Evolutionary conservation across 352 stramenopile species (phyloP), one percentile per base, ranked within the genome.

Genomic region (Thraustotheca clavata): DNA sequence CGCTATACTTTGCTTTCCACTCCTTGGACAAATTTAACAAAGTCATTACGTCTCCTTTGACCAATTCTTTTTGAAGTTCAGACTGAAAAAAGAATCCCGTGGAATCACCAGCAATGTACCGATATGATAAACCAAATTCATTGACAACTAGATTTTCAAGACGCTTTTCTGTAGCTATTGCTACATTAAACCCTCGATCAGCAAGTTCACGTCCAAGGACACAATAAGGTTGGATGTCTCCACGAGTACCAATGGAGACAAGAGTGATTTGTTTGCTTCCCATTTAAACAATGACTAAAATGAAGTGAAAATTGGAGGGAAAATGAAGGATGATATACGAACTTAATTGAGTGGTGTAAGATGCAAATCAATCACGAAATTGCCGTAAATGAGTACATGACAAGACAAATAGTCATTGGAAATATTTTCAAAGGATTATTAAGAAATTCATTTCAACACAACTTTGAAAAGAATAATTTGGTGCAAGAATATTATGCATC

Each of bases 111-210:
- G 50, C 50, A 48, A 60, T 60, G n/a, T 18, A 20, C n/a, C 1
- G n/a, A 60, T 49, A 60, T 0, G 50, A 27, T 9, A 60, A 38
- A 1, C 27, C 27, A 48, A 60, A 60, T 22, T 60, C 50, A 8
- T 24, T 20, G 12, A 38, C 31, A 18, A 60, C 50, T 0, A 60
- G 5, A 5, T 20, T 5, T 49, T 60, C 18, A 27, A 60, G 50
- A n/a, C 50, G 50, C 33, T 52, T 34, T 32, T 60, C 50, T 1
- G 50, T 60, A 3, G 50, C 50, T 20, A 60, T 60, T 11, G 50
- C 33, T 18, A 60, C 50, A 38, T 52, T 7, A 38, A 49, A n/a
- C 20, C 50, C 50, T 12, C 3, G 50, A 27, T 20, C 50, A 14
- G 50, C 29, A n/a, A 60, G 50, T 20, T 34, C 50, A 49, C 48